Evolutionary conservation across 805 yeast genomes (phyloP), one percentile per base, ranked within the genome.

Genomic region (Wickerhamiella shivajii): DNA sequence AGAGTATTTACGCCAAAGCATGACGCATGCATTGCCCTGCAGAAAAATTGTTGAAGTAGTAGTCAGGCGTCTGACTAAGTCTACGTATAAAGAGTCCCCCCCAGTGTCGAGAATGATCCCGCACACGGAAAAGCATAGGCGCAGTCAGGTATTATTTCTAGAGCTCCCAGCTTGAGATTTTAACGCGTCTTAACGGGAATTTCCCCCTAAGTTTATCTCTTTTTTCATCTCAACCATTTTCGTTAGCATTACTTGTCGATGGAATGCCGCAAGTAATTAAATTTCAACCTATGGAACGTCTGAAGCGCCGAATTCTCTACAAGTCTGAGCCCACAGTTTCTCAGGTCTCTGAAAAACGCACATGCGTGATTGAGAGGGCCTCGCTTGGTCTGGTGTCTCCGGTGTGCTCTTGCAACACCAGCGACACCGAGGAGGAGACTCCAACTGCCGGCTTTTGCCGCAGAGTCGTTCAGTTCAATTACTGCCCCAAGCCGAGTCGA

Each of bases 401-500:
- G 21, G 23, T 31, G 18, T 20, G 15, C 11, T 31, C 34, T 8
- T 21, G 19, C 10, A 15, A 18, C 13, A 20, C 14, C 22, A 25
- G 29, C 20, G 34, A 31, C 13, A 18, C 29, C 18, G 34, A 31
- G 25, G 29, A 31, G n/a, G 34, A 31, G 21, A n/a, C n/a, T 13
- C 10, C 16, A 9, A 12, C 23, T 15, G 16, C 15, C 14, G n/a
- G 23, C 16, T 12, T 10, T 11, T 16, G 4, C 15, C 9, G 21
- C 32, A 20, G 8, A 14, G 25, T 17, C 34, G 34, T 31, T 5
- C 16, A 31, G 27, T 31, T 31, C 18, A 18, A 25, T 16, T 29
- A 31, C 24, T 31, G 34, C 29, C 34, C 34, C 15, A 21, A 27
- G 18, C 34, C 34, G 15, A 15, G 21, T 21, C 34, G 34, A 15